Evolutionary conservation across 2,329 filamentous ascomycete species (phyloP), one percentile per base, ranked within the genome.

Genomic region (Thelonectria rubi): DNA sequence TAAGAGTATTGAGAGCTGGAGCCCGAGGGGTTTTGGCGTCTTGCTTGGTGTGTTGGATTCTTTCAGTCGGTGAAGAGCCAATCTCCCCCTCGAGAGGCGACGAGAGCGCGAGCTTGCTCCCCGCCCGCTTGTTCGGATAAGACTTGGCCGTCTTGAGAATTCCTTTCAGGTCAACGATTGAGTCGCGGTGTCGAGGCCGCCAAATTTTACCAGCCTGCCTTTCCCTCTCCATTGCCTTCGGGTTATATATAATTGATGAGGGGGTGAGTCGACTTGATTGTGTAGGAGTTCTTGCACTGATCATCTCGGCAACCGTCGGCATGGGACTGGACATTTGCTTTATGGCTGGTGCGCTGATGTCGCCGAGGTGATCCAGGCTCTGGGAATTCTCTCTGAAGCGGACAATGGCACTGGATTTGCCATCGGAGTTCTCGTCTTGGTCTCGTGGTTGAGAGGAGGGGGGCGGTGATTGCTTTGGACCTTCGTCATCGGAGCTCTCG

Each of bases 71-170:
- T 6, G 66, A 70, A 11, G 62, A 68, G 18, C 50, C 2, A 8
- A 5, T 30, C 10, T 51, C 24, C 30, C 14, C 48, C 24, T 10
- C 55, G 54, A 9, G 43, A 49, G 56, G 50, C 15, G 40, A 20
- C 20, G 40, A 48, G 20, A 18, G 18, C 12, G 5, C 24, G 17
- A 20, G 17, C 20, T 15, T 17, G 18, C 9, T 18, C 21, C n/a
- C 15, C 2, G 6, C 10, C 42, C 42, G 18, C 43, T 48, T 42
- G n/a, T 26, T 18, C 12, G 42, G 14, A 21, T 34, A 40, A 21
- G 24, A 47, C 34, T 53, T 32, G 24, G 63, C 40, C 10, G 43
- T 30, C 39, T 66, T 72, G 2, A 72, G 57, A 24, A 72, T 72
- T 8, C 68, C 48, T 48, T 56, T 71, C 18, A 70, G 42, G n/a